Conservation (phyloP, 176 grass and related monocot species). For the Hyparrhenia diplandra region DNA sequence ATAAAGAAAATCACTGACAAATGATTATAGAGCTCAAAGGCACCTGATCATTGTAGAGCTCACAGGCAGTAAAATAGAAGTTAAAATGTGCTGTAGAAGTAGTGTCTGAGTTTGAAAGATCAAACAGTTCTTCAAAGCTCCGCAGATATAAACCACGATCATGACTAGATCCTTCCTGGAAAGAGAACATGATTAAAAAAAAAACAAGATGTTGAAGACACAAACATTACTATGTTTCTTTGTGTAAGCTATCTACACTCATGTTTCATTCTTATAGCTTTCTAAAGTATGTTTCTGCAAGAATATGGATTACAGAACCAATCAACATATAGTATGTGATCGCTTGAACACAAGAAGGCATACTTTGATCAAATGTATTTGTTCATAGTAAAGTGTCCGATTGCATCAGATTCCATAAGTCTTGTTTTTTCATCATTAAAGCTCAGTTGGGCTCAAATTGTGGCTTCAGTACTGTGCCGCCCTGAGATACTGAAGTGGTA, state of each 20-base stretch:
- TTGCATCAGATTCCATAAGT: background rate
- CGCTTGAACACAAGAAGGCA: constrained; percentile 1
- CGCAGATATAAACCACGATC: constrained; percentile 91
- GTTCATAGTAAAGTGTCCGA: background rate
- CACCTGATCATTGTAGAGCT: constrained; percentile 99
- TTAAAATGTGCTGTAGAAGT: constrained; percentile 84
- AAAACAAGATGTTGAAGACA: background rate
- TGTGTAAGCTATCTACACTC: constrained; percentile 12
- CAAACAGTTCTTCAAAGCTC: constrained; percentile 93
- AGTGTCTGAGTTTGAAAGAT: constrained; percentile 93
- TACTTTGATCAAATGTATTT: background rate
- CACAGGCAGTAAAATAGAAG: constrained; percentile 89
- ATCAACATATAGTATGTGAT: background rate
- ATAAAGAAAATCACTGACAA: constrained; percentile 17
- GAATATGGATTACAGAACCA: background rate
- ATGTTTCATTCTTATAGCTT: constrained; percentile 12
- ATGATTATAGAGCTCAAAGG: constrained; percentile 6
- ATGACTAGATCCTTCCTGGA: constrained; percentile 97
- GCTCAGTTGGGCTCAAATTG: background rate
- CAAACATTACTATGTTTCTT: background rate
- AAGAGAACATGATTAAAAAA: constrained; percentile 14
- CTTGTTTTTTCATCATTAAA: background rate
- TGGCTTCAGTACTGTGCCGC: background rate
- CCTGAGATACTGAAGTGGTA: background rate
- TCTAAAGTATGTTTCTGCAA: background rate